phyloP scores from a whole-genome alignment of 75 land plant genomes.

The Selaginella moellendorffii region DNA sequence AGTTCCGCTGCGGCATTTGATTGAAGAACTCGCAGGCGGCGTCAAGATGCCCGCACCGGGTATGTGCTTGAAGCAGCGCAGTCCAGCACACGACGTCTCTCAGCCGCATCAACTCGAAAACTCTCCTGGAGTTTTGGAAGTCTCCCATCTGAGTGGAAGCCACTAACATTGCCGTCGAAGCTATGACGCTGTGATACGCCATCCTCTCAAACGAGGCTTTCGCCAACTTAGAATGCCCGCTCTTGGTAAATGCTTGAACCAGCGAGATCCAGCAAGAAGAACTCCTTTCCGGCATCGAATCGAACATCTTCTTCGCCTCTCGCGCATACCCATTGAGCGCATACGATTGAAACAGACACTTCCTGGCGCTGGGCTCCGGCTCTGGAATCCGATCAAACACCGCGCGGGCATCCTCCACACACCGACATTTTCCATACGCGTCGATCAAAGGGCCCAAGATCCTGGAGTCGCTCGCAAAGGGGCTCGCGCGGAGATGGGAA shows the following conservation, averaged over 20 bases:
- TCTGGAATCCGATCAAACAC: neutral
- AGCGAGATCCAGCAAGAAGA: neutral
- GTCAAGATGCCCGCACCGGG: neutral
- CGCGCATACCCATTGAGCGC: neutral
- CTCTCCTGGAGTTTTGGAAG: neutral
- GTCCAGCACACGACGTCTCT: neutral
- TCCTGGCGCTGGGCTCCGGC: neutral
- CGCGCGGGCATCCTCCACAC: neutral
- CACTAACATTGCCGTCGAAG: neutral
- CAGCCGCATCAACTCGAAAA: neutral
- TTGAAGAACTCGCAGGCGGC: neutral
- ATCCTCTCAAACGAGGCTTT: neutral
- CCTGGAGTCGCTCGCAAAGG: neutral
- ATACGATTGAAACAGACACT: neutral
- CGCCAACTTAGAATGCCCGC: neutral
- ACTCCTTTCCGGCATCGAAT: neutral
- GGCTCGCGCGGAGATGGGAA: neutral
- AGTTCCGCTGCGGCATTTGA: neutral
- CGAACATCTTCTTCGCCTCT: neutral
- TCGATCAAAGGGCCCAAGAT: neutral
- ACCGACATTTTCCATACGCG: neutral
- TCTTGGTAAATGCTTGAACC: neutral
- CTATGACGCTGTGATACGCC: neutral
- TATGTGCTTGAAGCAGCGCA: neutral
- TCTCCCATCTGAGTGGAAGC: neutral